A percentile compares a stretch with the other conserved stretches of the same genome.
Conservation (phyloP, 257 asterid species). For the Jaltomata sinuosa region DNA sequence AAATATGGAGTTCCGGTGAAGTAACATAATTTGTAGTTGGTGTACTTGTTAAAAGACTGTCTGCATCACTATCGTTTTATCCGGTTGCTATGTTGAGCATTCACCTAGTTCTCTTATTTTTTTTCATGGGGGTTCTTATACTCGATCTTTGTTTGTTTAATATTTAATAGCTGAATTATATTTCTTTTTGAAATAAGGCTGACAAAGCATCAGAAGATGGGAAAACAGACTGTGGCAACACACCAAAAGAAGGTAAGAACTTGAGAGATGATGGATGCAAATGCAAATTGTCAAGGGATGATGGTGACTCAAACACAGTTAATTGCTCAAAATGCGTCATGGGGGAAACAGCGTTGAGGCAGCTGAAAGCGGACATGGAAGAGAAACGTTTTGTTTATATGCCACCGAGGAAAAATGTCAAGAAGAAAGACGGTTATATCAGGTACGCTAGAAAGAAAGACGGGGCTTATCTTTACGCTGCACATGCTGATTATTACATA, state of each 20-base stretch:
- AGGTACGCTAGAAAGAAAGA: slow-evolving; percentile 45
- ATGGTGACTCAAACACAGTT: background rate
- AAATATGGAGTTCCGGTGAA: background rate
- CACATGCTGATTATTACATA: slow-evolving; percentile 76
- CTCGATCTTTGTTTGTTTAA: background rate
- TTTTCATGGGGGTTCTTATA: background rate
- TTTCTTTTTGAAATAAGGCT: background rate
- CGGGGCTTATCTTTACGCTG: slow-evolving; percentile 40
- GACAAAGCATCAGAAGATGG: background rate
- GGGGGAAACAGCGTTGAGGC: slow-evolving; percentile 32
- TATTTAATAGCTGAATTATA: background rate
- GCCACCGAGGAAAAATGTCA: slow-evolving; percentile 34
- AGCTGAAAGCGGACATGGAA: slow-evolving; percentile 60
- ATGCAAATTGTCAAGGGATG: background rate
- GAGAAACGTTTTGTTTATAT: slow-evolving; percentile 53
- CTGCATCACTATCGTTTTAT: background rate
- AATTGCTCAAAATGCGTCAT: background rate
- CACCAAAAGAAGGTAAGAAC: background rate
- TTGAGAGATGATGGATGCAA: background rate
- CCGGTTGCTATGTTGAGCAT: background rate
- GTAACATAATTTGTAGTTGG: background rate
- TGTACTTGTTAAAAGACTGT: background rate
- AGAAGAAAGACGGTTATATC: slow-evolving; percentile 31
- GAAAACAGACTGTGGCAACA: background rate
- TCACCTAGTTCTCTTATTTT: background rate